phyloP scores from a whole-genome alignment of 257 asterid genomes.

The Solanum sejunctum region DNA sequence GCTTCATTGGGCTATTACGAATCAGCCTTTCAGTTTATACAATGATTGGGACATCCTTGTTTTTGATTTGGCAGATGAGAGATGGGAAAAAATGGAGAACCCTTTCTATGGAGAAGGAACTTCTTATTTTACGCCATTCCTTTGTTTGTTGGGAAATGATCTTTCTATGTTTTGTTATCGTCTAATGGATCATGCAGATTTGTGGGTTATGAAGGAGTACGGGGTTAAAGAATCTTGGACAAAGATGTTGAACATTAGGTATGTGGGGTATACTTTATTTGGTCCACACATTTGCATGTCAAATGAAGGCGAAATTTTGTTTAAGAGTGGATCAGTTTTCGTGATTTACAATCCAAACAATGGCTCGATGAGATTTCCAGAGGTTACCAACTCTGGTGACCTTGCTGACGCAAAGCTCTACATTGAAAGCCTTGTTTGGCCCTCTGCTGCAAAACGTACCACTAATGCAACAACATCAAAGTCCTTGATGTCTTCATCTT shows the following conservation, averaged over 20 bases:
- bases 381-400: neutral
- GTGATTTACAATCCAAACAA: constrained; percentile 20
- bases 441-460: neutral
- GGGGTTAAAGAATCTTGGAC: constrained; percentile 28
- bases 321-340: constrained; percentile 5
- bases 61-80: neutral
- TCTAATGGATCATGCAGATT: constrained; percentile 7
- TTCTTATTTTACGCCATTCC: neutral
- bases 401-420: constrained; percentile 2
- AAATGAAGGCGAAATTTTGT: constrained; percentile 21
- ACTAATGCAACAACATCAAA: neutral
- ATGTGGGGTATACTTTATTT: constrained; percentile 5
- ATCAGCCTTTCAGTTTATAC: neutral
- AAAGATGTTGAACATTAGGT: constrained; percentile 9
- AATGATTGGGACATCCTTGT: neutral
- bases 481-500: neutral
- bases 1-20: neutral
- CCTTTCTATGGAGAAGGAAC: constrained; percentile 16
- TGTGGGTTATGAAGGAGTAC: constrained; percentile 42
- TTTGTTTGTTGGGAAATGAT: constrained; percentile 16
- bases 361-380: constrained; percentile 12
- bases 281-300: constrained; percentile 11
- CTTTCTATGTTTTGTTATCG: constrained; percentile 24
- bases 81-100: constrained; percentile 5
- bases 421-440: constrained; percentile 30